Conservation (phyloP, 768 basidiomycete genomes). For the Lactarius evosmus region DNA sequence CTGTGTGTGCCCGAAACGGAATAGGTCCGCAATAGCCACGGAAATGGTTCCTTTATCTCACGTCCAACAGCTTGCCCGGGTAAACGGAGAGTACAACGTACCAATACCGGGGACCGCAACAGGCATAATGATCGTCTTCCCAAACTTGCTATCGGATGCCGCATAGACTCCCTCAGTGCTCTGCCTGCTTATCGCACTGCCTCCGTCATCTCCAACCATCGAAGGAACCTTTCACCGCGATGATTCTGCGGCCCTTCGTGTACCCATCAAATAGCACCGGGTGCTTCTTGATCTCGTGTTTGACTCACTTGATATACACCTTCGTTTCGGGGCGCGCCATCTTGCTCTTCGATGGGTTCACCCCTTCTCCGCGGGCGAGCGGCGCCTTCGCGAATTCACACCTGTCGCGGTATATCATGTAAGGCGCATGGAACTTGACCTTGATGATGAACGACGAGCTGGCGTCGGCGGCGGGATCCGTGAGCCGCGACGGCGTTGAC, state of each 20-base stretch:
- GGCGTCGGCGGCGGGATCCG: slow-evolving; percentile 71
- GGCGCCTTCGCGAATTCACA: slow-evolving; percentile 85
- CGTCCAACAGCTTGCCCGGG: background rate
- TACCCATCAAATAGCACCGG: slow-evolving; percentile 58
- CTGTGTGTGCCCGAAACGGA: slow-evolving; percentile 88
- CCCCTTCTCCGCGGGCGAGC: slow-evolving; percentile 40
- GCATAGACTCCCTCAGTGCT: slow-evolving; percentile 32
- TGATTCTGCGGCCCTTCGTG: slow-evolving; percentile 76
- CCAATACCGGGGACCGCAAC: slow-evolving; percentile 92
- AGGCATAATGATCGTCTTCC: slow-evolving; percentile 83
- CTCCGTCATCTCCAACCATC: slow-evolving; percentile 55
- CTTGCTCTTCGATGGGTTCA: slow-evolving; percentile 57
- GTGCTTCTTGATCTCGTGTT: slow-evolving; percentile 65
- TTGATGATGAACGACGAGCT: slow-evolving; percentile 98
- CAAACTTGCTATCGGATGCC: slow-evolving; percentile 36
- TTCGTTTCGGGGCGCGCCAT: slow-evolving; percentile 74
- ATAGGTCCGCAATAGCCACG: slow-evolving; percentile 76
- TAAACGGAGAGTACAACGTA: slow-evolving; percentile 38
- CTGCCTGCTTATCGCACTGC: slow-evolving; percentile 37
- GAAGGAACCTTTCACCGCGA: slow-evolving; percentile 78
- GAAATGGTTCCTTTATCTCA: slow-evolving; percentile 69
- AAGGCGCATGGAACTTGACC: slow-evolving; percentile 97
- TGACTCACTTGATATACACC: slow-evolving; percentile 81
- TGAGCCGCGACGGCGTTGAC: too few relatives aligned
- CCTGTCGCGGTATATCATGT: slow-evolving; percentile 98